Percentiles rank a stretch among this genome's conserved stretches.
Evolutionary conservation across 164 flowering plant species (phyloP).

Genomic region (Buxus sempervirens): DNA sequence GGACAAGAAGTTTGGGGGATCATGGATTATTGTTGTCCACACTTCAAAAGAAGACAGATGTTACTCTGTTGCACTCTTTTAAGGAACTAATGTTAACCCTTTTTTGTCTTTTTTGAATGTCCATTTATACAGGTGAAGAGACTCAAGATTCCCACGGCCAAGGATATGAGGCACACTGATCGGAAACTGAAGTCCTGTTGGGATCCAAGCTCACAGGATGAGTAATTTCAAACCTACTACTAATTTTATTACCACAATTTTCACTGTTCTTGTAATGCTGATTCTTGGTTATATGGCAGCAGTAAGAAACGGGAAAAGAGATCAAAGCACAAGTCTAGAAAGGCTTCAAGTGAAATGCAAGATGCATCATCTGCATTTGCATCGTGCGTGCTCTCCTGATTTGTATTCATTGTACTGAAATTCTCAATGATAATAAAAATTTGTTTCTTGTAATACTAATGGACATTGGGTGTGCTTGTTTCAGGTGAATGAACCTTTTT

Average conservation of each 20-base stretch:
- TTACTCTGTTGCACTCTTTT: background rate
- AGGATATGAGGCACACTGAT: conserved; percentile 88
- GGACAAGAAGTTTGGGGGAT: background rate
- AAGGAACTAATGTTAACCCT: background rate
- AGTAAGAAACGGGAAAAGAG: conserved; percentile 72
- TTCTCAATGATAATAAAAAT: background rate
- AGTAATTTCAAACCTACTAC: conserved; percentile 32
- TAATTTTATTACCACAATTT: background rate
- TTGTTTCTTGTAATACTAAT: background rate
- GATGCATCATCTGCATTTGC: conserved; percentile 20
- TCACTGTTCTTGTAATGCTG: background rate
- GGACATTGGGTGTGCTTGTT: background rate
- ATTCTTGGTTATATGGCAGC: conserved; percentile 16
- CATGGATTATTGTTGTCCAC: background rate
- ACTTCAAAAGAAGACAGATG: background rate
- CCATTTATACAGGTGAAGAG: conserved; percentile 41
- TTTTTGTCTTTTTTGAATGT: conserved; percentile 1
- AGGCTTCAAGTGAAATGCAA: conserved; percentile 36
- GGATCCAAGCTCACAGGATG: conserved; percentile 83
- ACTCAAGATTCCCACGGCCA: conserved; percentile 60
- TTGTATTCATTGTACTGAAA: background rate
- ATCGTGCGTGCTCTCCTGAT: conserved; percentile 9
- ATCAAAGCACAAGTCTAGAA: conserved; percentile 73
- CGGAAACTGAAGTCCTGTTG: conserved; percentile 84
- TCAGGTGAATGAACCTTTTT: background rate